These are phyloP conservation scores for Annulohypoxylon truncatum DNA, from an alignment of 2,329 filamentous ascomycete species.

Conservation along the genomic window DNA sequence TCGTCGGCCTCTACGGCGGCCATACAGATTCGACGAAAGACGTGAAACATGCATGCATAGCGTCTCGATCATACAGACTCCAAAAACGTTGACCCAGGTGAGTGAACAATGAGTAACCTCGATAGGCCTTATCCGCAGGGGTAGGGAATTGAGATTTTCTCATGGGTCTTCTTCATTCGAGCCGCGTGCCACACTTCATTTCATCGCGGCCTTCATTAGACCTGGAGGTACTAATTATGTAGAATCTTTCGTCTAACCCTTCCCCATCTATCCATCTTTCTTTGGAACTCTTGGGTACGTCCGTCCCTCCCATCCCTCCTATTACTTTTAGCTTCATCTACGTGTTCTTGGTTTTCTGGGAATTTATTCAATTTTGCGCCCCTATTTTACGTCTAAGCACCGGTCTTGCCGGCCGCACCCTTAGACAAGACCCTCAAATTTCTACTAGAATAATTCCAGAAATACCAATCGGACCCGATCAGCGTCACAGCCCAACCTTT, in stretches of 20 bases:
- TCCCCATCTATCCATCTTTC: not conserved
- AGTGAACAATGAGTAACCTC: slow-evolving; percentile 17
- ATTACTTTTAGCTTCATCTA: not conserved
- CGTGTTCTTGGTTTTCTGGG: not conserved
- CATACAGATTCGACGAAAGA: slow-evolving; percentile 22
- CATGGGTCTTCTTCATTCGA: slow-evolving; percentile 7
- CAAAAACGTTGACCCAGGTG: slow-evolving; percentile 22
- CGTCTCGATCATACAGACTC: slow-evolving; percentile 33
- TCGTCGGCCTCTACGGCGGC: slow-evolving; percentile 15
- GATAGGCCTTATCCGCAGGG: slow-evolving; percentile 8
- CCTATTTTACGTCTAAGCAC: not conserved
- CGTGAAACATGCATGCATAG: slow-evolving; percentile 40
- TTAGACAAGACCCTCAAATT: slow-evolving; percentile 5
- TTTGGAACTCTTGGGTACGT: not conserved
- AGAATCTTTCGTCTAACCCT: slow-evolving; percentile 2
- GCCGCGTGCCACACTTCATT: slow-evolving; percentile 6
- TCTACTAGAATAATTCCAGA: slow-evolving; percentile 38
- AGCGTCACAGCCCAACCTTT: slow-evolving; percentile 28
- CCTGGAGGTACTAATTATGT: too few relatives aligned
- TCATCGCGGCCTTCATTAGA: not conserved
- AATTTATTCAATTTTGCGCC: slow-evolving; percentile 3
- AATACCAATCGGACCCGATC: slow-evolving; percentile 38
- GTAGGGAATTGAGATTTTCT: slow-evolving; percentile 22
- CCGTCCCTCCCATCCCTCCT: not conserved
- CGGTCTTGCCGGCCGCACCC: slow-evolving; percentile 1